Evolutionary conservation across 208 protist species (phyloP).

Genomic region (Endotrypanum monterogeii): DNA sequence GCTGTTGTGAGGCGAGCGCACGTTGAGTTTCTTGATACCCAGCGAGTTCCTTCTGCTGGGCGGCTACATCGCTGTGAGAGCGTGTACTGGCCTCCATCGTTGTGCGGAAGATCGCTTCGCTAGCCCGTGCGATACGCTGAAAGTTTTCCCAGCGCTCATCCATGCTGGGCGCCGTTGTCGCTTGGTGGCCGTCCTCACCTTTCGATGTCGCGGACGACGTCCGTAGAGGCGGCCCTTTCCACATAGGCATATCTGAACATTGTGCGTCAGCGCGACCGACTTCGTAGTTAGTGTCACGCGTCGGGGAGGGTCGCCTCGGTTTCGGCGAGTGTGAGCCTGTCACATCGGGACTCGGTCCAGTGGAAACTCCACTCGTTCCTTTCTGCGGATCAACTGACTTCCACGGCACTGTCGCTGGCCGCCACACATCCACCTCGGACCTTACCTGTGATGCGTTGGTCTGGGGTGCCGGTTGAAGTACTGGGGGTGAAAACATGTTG

Average conservation of each 20-base stretch:
- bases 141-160: conserved; percentile 28
- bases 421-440: conserved; percentile 23
- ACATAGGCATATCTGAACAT: background rate
- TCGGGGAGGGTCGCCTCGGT: background rate
- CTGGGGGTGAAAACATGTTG: background rate
- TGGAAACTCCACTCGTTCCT: background rate
- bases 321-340: background rate
- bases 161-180: conserved; percentile 11
- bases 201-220: background rate
- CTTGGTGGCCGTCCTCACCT: background rate
- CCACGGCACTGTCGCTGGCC: conserved; percentile 24
- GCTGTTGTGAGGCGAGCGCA: conserved; percentile 15
- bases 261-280: background rate
- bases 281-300: background rate
- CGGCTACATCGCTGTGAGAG: conserved; percentile 4
- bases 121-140: conserved; percentile 22
- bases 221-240: conserved; percentile 19
- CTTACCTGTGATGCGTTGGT: background rate
- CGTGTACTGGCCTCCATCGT: conserved; percentile 15
- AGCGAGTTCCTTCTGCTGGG: conserved; percentile 30
- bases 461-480: background rate
- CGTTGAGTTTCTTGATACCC: conserved; percentile 35
- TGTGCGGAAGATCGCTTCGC: conserved; percentile 23
- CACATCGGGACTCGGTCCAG: no score
- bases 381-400: conserved; percentile 4